Percentiles rank a stretch among this genome's conserved stretches.
Evolutionary conservation across 2,329 filamentous ascomycete genomes (phyloP).

Genomic region (Aspergillus felis): DNA sequence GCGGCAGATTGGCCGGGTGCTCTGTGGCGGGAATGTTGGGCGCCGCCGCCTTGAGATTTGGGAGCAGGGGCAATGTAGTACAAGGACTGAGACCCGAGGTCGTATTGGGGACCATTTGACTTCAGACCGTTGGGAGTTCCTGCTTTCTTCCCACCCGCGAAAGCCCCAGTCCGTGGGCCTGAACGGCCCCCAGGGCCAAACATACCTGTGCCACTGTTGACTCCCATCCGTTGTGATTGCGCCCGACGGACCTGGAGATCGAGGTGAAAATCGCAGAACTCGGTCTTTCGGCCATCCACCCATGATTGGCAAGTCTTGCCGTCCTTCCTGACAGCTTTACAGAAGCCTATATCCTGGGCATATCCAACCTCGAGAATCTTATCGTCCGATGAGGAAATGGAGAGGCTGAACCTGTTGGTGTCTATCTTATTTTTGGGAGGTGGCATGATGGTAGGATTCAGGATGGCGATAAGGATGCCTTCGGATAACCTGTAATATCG

Average conservation of each 20-base stretch:
- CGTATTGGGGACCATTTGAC: slow-evolving; percentile 36
- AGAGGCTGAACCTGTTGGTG: slow-evolving; percentile 79
- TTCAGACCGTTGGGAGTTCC: slow-evolving; percentile 26
- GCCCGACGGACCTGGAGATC: slow-evolving; percentile 74
- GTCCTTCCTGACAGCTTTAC: slow-evolving; percentile 79
- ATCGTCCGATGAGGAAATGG: slow-evolving; percentile 80
- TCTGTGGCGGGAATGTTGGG: slow-evolving; percentile 18
- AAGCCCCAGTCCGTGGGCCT: slow-evolving; percentile 42
- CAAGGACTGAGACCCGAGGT: slow-evolving; percentile 39
- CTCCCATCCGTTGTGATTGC: slow-evolving; percentile 66
- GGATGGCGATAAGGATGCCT: slow-evolving; percentile 85
- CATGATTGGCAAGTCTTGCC: slow-evolving; percentile 75
- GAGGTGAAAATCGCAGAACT: slow-evolving; percentile 90
- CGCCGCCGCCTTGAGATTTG: slow-evolving; percentile 15
- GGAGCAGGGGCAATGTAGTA: slow-evolving; percentile 43
- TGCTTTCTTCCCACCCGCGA: slow-evolving; percentile 20
- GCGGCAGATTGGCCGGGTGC: slow-evolving; percentile 33
- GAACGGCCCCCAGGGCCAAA: slow-evolving; percentile 38
- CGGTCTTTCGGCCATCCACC: slow-evolving; percentile 83
- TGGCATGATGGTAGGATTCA: slow-evolving; percentile 89
- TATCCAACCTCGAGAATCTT: slow-evolving; percentile 84
- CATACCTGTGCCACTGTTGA: slow-evolving; percentile 65
- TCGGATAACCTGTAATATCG: slow-evolving; percentile 91
- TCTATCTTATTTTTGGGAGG: slow-evolving; percentile 71
- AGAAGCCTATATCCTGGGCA: slow-evolving; percentile 82